phyloP scores from a whole-genome alignment of 2,329 filamentous ascomycete genomes.

The Helotiales sp. region DNA sequence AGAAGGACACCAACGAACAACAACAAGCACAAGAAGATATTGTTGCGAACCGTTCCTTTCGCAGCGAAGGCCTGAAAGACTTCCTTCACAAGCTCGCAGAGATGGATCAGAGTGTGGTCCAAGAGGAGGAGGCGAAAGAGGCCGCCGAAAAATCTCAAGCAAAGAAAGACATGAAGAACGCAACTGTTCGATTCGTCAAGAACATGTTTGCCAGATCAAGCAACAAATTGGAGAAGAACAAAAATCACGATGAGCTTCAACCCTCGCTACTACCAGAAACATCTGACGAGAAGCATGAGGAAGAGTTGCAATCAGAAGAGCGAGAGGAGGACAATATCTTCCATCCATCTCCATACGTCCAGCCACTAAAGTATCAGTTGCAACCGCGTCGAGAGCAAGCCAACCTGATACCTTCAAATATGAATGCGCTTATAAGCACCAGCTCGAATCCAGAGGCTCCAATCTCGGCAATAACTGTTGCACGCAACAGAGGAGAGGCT shows the following conservation, averaged over 20 bases:
- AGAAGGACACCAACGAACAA: neutral
- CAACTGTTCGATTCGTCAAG: neutral
- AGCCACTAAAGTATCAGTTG: constrained; percentile 20
- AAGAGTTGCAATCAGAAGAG: neutral
- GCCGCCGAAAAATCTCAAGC: neutral
- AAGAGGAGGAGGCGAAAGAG: neutral
- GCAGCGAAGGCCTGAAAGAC: neutral
- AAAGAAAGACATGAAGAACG: neutral
- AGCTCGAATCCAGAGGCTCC: constrained; percentile 7
- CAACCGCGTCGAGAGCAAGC: constrained; percentile 19
- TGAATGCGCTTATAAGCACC: neutral
- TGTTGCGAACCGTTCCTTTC: neutral
- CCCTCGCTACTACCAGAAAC: neutral
- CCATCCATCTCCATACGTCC: constrained; percentile 12
- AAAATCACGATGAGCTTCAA: neutral
- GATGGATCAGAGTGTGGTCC: neutral
- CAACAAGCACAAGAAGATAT: neutral
- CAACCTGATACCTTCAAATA: neutral
- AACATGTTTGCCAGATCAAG: neutral
- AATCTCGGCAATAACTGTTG: constrained; percentile 9
- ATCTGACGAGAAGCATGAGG: neutral
- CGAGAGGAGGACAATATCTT: neutral
- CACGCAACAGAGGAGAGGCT: constrained; percentile 14
- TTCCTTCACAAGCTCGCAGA: constrained; percentile 4
- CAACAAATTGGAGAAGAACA: neutral